Base-by-base conservation (phyloP, 1,284 basidiomycete genomes). In the Nidula niveotomentosa region DNA sequence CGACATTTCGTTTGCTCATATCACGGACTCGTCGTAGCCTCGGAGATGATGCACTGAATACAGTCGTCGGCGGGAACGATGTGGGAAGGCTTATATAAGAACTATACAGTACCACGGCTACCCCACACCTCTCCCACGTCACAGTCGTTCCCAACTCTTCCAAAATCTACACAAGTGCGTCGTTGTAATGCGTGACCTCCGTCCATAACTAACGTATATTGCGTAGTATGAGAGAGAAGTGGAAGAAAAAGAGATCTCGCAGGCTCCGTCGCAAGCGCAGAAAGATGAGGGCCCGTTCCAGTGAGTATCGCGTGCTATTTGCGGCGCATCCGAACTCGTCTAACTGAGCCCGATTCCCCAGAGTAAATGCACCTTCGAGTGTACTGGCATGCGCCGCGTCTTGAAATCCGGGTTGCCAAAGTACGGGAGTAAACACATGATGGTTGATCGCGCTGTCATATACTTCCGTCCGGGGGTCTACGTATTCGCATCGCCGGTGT, bases 211-310 rank as follows among this genome's bases (percentile, higher is more conserved):
- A 52, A 30, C 8, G 15, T 54, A 12, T 36, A 36, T 39, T 9
- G 37, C 56, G 9, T 52, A 86, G 83, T 62, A 91, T 91, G 89
- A 91, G 89, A 90, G 90, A 91, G 76, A 92, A 92, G 86, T 92
- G 90, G 90, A 92, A 91, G 84, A 92, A 92, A 77, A 92, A 92
- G 81, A 84, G 90, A 71, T 91, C 90, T 62, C 86, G 90, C 74
- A 90, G 90, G 72, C 90, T 92, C 77, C 81, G 90, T 69, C 87
- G 90, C 75, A 92, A 92, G 69, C 88, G 90, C 80, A 86, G 90
- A 89, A 92, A 92, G 82, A 92, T 92, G 90, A 86, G 90, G 75
- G 90, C 90, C 61, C 90, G 90, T 75, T 92, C 90, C 80, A 92
- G 90, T 92, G 67, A 68, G 90, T 86, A 55, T 58, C 37, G 36